Conservation (phyloP, 2,329 filamentous ascomycete genomes). For the Aspergillus neoniger region DNA sequence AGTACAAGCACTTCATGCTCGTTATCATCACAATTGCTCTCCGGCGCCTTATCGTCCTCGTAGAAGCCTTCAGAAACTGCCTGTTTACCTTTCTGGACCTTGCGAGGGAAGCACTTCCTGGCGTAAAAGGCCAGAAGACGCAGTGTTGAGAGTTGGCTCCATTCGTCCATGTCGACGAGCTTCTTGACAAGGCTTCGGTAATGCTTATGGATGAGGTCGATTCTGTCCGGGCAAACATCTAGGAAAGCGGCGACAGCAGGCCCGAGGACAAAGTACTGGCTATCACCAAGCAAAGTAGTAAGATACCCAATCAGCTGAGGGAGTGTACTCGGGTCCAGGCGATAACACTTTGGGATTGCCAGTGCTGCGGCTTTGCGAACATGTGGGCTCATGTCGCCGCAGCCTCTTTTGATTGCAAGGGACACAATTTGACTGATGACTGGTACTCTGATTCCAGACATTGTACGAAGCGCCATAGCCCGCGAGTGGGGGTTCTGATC, state of each 20-base stretch:
- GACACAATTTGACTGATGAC: slow-evolving; percentile 98
- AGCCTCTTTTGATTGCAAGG: slow-evolving; percentile 90
- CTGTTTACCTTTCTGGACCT: slow-evolving; percentile 59
- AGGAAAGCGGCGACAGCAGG: slow-evolving; percentile 87
- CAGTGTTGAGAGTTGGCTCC: slow-evolving; percentile 85
- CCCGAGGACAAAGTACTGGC: slow-evolving; percentile 94
- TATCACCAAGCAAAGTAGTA: slow-evolving; percentile 76
- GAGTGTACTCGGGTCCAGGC: slow-evolving; percentile 79
- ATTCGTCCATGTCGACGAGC: slow-evolving; percentile 98
- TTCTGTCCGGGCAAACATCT: slow-evolving; percentile 81
- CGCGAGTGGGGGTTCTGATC: slow-evolving; percentile 89
- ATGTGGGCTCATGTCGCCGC: slow-evolving; percentile 89
- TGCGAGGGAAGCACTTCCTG: slow-evolving; percentile 80
- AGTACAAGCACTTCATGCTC: slow-evolving; percentile 62
- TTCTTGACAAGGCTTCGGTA: slow-evolving; percentile 85
- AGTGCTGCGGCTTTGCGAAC: slow-evolving; percentile 91
- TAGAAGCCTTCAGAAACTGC: slow-evolving; percentile 73
- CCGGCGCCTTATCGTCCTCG: slow-evolving; percentile 49
- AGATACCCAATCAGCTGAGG: slow-evolving; percentile 85
- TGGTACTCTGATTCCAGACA: slow-evolving; percentile 95
- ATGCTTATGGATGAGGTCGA: slow-evolving; percentile 88
- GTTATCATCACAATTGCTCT: slow-evolving; percentile 47
- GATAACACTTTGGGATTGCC: slow-evolving; percentile 94
- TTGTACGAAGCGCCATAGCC: slow-evolving; percentile 88
- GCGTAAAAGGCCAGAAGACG: slow-evolving; percentile 81